Percentiles rank a stretch among this genome's conserved stretches.
phyloP scores from a whole-genome alignment of 768 basidiomycete genomes.

The Boletellus ananas region DNA sequence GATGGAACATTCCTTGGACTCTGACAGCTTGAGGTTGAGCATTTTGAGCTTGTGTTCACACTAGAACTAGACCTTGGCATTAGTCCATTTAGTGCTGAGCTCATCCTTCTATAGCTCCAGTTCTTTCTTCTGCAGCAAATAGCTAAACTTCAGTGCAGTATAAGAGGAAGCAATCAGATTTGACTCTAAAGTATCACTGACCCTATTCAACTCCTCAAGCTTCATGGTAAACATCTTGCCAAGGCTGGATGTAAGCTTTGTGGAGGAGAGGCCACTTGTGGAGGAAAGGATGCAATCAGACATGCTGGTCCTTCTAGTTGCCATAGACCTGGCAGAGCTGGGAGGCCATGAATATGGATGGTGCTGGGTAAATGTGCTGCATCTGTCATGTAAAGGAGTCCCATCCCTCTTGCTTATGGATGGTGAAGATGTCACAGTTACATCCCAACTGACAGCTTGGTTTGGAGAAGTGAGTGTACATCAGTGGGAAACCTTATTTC shows the following conservation, averaged over 20 bases:
- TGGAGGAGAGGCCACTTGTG: not conserved
- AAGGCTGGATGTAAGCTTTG: too few relatives aligned
- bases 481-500: too few relatives aligned
- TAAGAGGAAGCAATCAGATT: not conserved
- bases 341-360: not conserved
- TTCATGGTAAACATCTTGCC: not conserved
- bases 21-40: not conserved
- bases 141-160: not conserved
- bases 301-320: not conserved
- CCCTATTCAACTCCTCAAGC: slow-evolving; percentile 1
- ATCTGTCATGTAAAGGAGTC: not conserved
- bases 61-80: not conserved
- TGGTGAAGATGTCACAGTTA: too few relatives aligned
- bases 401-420: too few relatives aligned
- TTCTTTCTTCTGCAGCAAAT: not conserved
- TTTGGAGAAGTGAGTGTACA: too few relatives aligned
- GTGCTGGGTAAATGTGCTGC: not conserved
- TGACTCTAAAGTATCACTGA: not conserved
- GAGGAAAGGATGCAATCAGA: not conserved
- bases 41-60: not conserved
- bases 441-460: too few relatives aligned
- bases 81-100: not conserved
- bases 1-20: not conserved
- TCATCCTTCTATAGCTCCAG: not conserved
- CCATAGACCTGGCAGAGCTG: not conserved